Base-by-base conservation (phyloP, 495 filamentous ascomycete species). In the Sporormia fimetaria region DNA sequence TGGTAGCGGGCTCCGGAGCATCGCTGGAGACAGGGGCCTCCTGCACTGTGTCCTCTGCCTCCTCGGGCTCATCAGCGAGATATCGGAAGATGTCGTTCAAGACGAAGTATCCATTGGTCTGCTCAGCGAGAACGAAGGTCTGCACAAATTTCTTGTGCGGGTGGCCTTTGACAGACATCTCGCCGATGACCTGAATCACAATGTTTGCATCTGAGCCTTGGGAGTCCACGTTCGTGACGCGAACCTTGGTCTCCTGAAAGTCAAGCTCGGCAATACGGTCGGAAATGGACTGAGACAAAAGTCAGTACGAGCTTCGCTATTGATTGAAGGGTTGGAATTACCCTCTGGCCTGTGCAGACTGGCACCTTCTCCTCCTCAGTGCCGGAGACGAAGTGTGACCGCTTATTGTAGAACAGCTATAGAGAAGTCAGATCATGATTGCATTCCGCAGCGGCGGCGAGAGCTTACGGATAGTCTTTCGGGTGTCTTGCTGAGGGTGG, bases 1-100 rank as follows among this genome's bases (percentile, higher is more conserved):
- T 55, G 3, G 62, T 41, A n/a, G 45, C 54, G 22, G 57, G 56
- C 47, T 66, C 61, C 35, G 58, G 49, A 45, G 50, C 20, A 16
- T 56, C 45, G 47, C 47, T 63, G 38, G 62, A 52, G 33, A 69
- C 64, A 16, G 59, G 44, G 5, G 42, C 49, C 17, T 54, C 52
- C 41, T 71, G 65, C 38, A 65, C 55, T 22, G 30, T 33, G 38
- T 80, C 76, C 40, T 70, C 68, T 27, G 63, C 50, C 44, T 90
- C 83, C 41, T 93, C 88, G 24, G 80, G 76, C 40, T 83, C 80
- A 28, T 85, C 80, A 20, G 77, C 73, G 43, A 98, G 74, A 63
- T 87, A 96, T 30, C 90, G 72, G 66, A 98, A 86, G 59, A 98
- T 94, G 47, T 98, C 90, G 58, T 98, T 98, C 44, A 96, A 74